Evolutionary conservation across 257 asterid genomes (phyloP), one percentile per base, ranked within the genome.

Genomic region (Rhazya stricta): DNA sequence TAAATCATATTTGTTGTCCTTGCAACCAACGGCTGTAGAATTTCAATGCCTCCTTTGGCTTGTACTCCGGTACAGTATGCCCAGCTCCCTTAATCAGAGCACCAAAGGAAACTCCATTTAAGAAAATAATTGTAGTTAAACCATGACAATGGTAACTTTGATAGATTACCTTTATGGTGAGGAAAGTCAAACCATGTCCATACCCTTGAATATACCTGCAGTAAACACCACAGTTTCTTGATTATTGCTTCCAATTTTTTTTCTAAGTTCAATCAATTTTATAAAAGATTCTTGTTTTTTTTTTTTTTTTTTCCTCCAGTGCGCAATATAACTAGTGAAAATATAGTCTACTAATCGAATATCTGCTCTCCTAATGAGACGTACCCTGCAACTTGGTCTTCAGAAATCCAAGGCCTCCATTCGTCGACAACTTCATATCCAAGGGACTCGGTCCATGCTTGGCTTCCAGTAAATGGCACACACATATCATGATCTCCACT

Each of bases 401-500:
- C 71, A 13, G 89, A 73, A 25, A 1, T 67, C 94, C 94, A 89
- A 12, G 84, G 56, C 76, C 94, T 83, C 94, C 91, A 89, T 79
- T 85, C 81, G 0, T 85, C 84, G 0, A 84, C 78, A 2, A 84
- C 71, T 71, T 78, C 2, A 69, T 81, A 84, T 7, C 90, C 89
- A 16, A 89, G 81, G 36, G 89, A 84, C 3, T 81, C 67, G 5
- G 86, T 85, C 89, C 93, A 88, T 29, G 88, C 89, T 86, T 88
- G 81, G 36, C 84, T 88, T 51, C 91, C 93, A 1, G 91, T 88
- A 56, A 73, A 86, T 1, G 93, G 93, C 66, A 88, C 81, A 66
- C 91, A 86, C 93, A 88, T 88, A 74, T 88, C 93, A 76, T 88
- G 93, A 81, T 88, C 93, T 8, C 93, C 93, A 54, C 93, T 88